Base-by-base conservation (phyloP, 2,329 filamentous ascomycete genomes). In the Aspergillus tamarii region DNA sequence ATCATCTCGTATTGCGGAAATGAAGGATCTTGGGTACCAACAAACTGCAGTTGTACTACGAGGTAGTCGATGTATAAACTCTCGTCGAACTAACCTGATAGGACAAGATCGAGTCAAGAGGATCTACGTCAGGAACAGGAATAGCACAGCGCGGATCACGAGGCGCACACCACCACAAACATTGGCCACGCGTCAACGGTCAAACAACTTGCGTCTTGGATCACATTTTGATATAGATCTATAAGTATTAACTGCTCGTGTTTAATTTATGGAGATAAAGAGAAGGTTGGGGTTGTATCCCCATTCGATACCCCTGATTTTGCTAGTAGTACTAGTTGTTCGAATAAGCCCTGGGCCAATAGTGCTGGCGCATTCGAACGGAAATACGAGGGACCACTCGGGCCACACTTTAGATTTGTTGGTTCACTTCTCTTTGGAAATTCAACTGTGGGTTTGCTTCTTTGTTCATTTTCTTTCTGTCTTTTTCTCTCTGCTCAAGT, bases 51-150 rank as follows among this genome's bases (percentile, higher is more conserved):
- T 19, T 30, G 6, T 53, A 30, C 23, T 23, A 26, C 26, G 26
- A 26, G 5, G 26, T 26, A 30, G 28, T 32, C 21, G 52, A 34
- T 45, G 67, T 75, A 75, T 74, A 73, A 59, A 23, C 46, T 50
- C 46, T 50, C 46, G 46, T 50, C 26, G 26, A 50, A 50, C 46
- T 50, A 50, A 26, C 46, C 46, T 26, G 3, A 30, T 50, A 26
- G 46, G 26, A 26, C 26, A 4, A 28, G 26, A 28, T 30, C 26
- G 26, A 28, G 26, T 10, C 16, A 19, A 9, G 23, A n/a, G 16
- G 46, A 50, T 48, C 45, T 23, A 11, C 23, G 23, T 48, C 45
- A 48, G 45, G 45, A 50, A 50, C 26, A 50, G 26, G 46, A 28
- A 50, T 30, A 50, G 45, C 21, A 48, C n/a, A 28, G n/a, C 45